Evolutionary conservation across 1,284 basidiomycete genomes (phyloP), one percentile per base, ranked within the genome.

Genomic region (Leccinum fuscescens): DNA sequence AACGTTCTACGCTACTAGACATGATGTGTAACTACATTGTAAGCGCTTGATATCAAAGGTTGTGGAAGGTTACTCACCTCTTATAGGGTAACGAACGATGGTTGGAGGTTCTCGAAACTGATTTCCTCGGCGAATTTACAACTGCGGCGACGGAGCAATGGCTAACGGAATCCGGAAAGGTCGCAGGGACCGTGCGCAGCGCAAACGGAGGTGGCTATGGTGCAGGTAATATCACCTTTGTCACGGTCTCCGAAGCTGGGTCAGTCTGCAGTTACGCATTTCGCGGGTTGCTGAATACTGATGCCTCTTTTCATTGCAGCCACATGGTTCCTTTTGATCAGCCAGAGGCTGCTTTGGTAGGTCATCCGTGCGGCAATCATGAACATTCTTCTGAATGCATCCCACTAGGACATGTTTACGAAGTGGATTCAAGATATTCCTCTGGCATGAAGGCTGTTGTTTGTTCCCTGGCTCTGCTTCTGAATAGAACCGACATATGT

Each of bases 321-420:
- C 90, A 93, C 71, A 92, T 93, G 91, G 90, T 90, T 12, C 92
- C 92, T 4, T 86, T 82, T 68, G 90, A 96, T 74, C 91, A 94
- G 69, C 88, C 92, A 0, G 88, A 88, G 66, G 90, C 84, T 49
- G 85, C 92, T 56, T 76, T 86, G 69, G 87, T 89, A 69, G 59
- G 83, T 80, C 44, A 14, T 59, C 35, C 31, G 8, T 8, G 3
- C 2, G 35, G 6, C 3, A 7, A 12, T 22, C n/a, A 12, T 51
- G 22, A 27, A 55, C 2, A 12, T 42, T 8, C 22, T 14, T 22
- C 7, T 49, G 7, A 50, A 50, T 46, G 2, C 59, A 29, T 46
- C n/a, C 12, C 17, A 60, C 33, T 49, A 74, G 73, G 74, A 76
- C 61, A 65, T 77, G 64, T 67, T 78, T 55, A 72, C 72, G 2